Percentiles rank a stretch among this genome's conserved stretches.
Evolutionary conservation across 352 stramenopile genomes (phyloP).

Genomic region (Phytophthora cryptogea): DNA sequence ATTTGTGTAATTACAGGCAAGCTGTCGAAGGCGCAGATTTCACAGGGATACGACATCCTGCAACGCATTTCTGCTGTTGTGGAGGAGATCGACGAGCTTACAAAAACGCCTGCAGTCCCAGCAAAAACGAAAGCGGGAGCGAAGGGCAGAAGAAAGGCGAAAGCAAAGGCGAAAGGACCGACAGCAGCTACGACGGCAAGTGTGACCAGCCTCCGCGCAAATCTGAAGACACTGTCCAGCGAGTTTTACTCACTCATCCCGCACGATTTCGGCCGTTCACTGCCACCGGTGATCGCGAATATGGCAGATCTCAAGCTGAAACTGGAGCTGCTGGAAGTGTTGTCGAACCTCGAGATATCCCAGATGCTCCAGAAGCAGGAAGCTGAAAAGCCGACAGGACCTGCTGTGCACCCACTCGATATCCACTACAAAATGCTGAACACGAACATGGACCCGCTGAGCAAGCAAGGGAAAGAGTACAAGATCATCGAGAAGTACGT

Average conservation of each 20-base stretch:
- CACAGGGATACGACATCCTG: slow-evolving; percentile 58
- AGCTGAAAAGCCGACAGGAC: slow-evolving; percentile 17
- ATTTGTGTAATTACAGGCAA: slow-evolving; percentile 24
- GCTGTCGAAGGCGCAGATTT: slow-evolving; percentile 66
- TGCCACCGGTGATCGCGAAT: slow-evolving; percentile 57
- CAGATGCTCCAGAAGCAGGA: slow-evolving; percentile 55
- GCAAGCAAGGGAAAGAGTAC: slow-evolving; percentile 47
- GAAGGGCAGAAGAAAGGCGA: slow-evolving; percentile 30
- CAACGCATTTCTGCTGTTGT: slow-evolving; percentile 50
- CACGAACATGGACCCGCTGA: slow-evolving; percentile 47
- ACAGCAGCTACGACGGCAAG: slow-evolving; percentile 21
- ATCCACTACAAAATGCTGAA: slow-evolving; percentile 59
- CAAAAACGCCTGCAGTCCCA: slow-evolving; percentile 20
- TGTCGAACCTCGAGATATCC: slow-evolving; percentile 67
- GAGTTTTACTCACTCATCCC: slow-evolving; percentile 78
- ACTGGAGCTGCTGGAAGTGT: slow-evolving; percentile 60
- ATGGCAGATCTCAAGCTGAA: slow-evolving; percentile 65
- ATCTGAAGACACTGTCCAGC: slow-evolving; percentile 61
- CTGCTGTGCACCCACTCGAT: slow-evolving; percentile 49
- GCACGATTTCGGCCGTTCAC: slow-evolving; percentile 61
- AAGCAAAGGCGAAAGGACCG: slow-evolving; percentile 30
- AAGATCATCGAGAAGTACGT: slow-evolving; percentile 54
- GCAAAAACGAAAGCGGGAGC: slow-evolving; percentile 20
- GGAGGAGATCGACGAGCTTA: slow-evolving; percentile 43
- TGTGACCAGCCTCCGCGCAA: slow-evolving; percentile 27